phyloP scores from a whole-genome alignment of 2,329 filamentous ascomycete genomes.

The Leptodontidium sp. region DNA sequence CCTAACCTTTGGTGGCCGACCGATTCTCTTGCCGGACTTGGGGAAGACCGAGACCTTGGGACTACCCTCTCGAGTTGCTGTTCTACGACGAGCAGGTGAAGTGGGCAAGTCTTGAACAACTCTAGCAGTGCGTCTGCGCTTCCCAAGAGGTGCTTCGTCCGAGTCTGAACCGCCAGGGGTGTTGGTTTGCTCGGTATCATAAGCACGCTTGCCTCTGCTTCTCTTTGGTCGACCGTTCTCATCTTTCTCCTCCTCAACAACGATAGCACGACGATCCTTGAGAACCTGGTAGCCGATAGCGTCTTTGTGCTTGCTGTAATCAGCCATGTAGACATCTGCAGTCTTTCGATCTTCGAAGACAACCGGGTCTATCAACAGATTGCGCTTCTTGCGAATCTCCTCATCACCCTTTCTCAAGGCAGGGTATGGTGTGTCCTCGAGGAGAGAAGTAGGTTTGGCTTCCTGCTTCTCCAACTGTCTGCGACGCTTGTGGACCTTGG shows the following conservation, averaged over 20 bases:
- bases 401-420: constrained; percentile 31
- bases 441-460: constrained; percentile 13
- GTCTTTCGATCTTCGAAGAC: constrained; percentile 56
- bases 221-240: constrained; percentile 41
- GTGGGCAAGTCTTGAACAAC: constrained; percentile 36
- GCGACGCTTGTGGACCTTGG: constrained; percentile 17
- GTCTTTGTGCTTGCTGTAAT: constrained; percentile 65
- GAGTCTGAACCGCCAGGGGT: constrained; percentile 40
- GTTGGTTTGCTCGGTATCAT: constrained; percentile 36
- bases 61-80: constrained; percentile 28
- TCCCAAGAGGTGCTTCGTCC: constrained; percentile 40
- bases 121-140: constrained; percentile 40
- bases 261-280: constrained; percentile 30
- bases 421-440: constrained; percentile 22
- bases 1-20: constrained; percentile 44
- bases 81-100: constrained; percentile 20
- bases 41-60: constrained; percentile 36
- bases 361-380: constrained; percentile 38
- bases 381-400: constrained; percentile 41
- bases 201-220: constrained; percentile 30
- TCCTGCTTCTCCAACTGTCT: constrained; percentile 10
- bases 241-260: constrained; percentile 26
- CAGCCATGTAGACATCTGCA: constrained; percentile 67
- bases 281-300: constrained; percentile 67
- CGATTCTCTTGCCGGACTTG: constrained; percentile 45